Percentiles rank a stretch among this genome's conserved stretches.
These are phyloP conservation scores for Hypomyces rosellus DNA, from an alignment of 2,329 filamentous ascomycete genomes.

Conservation along the genomic window DNA sequence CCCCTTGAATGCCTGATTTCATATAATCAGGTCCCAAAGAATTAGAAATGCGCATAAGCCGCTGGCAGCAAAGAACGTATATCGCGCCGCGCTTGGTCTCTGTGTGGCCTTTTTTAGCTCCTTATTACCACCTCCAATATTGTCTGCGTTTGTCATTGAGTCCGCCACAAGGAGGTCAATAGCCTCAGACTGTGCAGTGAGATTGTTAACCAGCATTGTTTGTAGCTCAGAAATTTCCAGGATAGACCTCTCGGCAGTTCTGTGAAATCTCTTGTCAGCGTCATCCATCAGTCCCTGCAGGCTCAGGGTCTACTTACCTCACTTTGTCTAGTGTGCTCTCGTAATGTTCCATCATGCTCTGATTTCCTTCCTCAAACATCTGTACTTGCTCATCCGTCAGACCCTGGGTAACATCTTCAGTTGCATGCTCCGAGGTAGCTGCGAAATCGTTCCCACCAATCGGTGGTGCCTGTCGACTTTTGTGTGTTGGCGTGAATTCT, in stretches of 20 bases:
- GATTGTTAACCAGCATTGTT: conserved; percentile 77
- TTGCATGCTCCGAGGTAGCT: not conserved
- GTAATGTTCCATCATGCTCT: conserved; percentile 87
- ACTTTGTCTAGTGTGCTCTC: conserved; percentile 93
- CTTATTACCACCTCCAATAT: conserved; percentile 83
- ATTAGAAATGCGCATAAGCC: conserved; percentile 69
- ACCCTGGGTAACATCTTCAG: conserved; percentile 35
- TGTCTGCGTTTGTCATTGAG: conserved; percentile 73
- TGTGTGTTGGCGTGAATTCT: conserved; percentile 21
- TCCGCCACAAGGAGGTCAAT: conserved; percentile 86
- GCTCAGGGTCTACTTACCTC: conserved; percentile 52
- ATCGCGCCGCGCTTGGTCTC: conserved; percentile 64
- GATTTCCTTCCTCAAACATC: conserved; percentile 88
- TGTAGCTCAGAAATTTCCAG: conserved; percentile 91
- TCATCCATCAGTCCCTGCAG: not conserved
- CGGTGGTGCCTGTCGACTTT: conserved; percentile 1
- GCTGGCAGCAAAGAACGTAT: conserved; percentile 74
- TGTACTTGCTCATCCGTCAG: conserved; percentile 82
- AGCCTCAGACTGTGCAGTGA: conserved; percentile 78
- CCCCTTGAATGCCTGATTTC: not conserved
- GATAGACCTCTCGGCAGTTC: conserved; percentile 81
- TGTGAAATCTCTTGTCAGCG: conserved; percentile 28
- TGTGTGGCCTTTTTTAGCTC: conserved; percentile 79
- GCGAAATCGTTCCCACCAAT: not conserved
- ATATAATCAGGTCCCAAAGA: conserved; percentile 68